phyloP scores from a whole-genome alignment of 805 yeast genomes.

The Myxozyma melibiosi region DNA sequence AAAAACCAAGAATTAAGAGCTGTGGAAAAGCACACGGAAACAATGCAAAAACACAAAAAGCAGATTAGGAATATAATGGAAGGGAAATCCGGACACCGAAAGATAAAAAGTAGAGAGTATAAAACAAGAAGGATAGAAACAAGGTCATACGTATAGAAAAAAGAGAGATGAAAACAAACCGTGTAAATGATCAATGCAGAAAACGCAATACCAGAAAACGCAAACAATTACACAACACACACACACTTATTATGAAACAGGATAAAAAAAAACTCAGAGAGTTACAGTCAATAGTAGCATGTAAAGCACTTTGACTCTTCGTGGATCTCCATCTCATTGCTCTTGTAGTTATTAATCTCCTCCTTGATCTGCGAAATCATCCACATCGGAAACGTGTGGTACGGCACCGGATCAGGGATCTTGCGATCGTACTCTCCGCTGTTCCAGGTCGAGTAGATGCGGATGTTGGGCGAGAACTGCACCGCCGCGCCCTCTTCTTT shows the following conservation, averaged over 20 bases:
- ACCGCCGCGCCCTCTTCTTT: slow-evolving; percentile 41
- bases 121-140: too few species aligned
- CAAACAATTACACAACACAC: not conserved
- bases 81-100: too few species aligned
- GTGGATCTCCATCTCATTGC: slow-evolving; percentile 81
- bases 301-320: slow-evolving; percentile 77
- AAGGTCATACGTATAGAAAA: not conserved
- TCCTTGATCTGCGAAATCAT: slow-evolving; percentile 83
- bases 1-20: too few species aligned
- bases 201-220: not conserved
- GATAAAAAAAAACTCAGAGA: not conserved
- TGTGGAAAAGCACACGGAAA: too few species aligned
- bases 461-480: slow-evolving; percentile 76
- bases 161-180: not conserved
- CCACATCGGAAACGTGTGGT: slow-evolving; percentile 37
- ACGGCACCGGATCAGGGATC: slow-evolving; percentile 25
- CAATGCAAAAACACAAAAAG: too few species aligned
- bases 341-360: slow-evolving; percentile 72
- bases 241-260: not conserved
- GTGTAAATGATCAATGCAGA: not conserved
- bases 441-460: slow-evolving; percentile 81
- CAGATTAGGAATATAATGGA: not conserved
- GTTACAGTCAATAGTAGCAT: slow-evolving; percentile 62
- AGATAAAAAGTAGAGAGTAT: too few species aligned
- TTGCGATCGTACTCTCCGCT: slow-evolving; percentile 81